Conservation (phyloP, 2,329 filamentous ascomycete genomes). For the Trichoderma endophyticum region DNA sequence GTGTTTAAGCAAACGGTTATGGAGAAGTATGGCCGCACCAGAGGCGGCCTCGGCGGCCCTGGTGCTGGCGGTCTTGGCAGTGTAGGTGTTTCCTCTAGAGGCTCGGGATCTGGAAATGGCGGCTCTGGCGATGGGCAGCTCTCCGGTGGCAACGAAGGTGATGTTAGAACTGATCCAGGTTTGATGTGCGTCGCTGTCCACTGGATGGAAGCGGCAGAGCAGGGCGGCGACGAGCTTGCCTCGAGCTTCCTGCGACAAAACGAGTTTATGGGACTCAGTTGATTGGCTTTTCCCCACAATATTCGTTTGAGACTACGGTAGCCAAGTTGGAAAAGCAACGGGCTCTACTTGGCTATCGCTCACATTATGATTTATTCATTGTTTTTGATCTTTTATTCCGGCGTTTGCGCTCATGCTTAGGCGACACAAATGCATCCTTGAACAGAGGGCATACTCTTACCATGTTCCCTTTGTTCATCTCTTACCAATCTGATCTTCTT, state of each 20-base stretch:
- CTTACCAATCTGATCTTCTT: not conserved
- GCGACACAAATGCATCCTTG: not conserved
- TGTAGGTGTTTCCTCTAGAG: conserved; percentile 25
- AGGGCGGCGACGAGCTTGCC: conserved; percentile 82
- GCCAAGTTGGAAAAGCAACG: not conserved
- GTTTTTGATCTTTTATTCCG: conserved; percentile 22
- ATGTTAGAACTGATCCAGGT: conserved; percentile 71
- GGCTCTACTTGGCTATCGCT: not conserved
- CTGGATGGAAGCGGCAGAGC: conserved; percentile 91
- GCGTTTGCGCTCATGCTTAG: conserved; percentile 6
- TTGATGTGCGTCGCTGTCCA: conserved; percentile 93
- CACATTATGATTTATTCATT: conserved; percentile 17
- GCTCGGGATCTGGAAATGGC: conserved; percentile 23
- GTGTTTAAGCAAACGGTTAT: conserved; percentile 89
- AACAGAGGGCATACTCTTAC: not conserved
- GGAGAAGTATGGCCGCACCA: conserved; percentile 57
- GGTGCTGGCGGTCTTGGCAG: conserved; percentile 26
- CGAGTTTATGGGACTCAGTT: conserved; percentile 39
- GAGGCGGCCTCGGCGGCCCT: conserved; percentile 25
- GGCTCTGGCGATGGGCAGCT: conserved; percentile 24
- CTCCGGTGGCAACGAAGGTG: conserved; percentile 38
- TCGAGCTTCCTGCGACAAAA: conserved; percentile 75
- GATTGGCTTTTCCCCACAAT: conserved; percentile 12
- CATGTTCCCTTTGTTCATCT: not conserved
- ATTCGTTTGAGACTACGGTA: conserved; percentile 11